Percentiles rank a stretch among this genome's conserved stretches.
These are phyloP conservation scores for Cyclotella sp. DNA, from an alignment of 108 stramenopile genomes.

Conservation along the genomic window DNA sequence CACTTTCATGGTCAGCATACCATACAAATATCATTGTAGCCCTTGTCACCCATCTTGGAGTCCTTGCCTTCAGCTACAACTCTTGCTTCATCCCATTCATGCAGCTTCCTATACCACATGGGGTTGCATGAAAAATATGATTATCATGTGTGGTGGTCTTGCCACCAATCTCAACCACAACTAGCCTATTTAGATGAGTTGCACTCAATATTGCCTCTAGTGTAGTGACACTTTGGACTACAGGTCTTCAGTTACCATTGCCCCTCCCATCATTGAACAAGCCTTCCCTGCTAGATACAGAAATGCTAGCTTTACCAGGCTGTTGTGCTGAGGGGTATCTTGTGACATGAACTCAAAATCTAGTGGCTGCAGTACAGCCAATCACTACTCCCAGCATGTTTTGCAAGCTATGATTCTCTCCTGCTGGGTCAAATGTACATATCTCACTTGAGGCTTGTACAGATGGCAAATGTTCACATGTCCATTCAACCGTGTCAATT, in stretches of 20 bases:
- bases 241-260: conserved; percentile 1
- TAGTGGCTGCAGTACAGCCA: neutral
- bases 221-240: neutral
- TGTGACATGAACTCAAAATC: conserved; percentile 38
- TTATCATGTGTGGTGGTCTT: too few species aligned
- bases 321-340: conserved; percentile 49
- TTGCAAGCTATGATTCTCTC: conserved; percentile 40
- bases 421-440: conserved; percentile 24
- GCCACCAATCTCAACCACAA: neutral
- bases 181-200: conserved; percentile 24
- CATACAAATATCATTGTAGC: too few species aligned
- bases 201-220: conserved; percentile 19
- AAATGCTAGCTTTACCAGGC: conserved; percentile 37
- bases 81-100: too few species aligned
- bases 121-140: too few species aligned
- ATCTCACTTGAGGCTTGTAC: too few species aligned
- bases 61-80: too few species aligned
- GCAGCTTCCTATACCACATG: too few species aligned
- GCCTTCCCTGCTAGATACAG: neutral
- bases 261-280: conserved; percentile 5
- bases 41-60: too few species aligned
- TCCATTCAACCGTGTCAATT: too few species aligned
- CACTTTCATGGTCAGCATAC: too few species aligned
- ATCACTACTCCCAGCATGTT: conserved; percentile 19
- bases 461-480: too few species aligned